Conservation (phyloP, 352 stramenopile species). For the Phytophthora europaea region DNA sequence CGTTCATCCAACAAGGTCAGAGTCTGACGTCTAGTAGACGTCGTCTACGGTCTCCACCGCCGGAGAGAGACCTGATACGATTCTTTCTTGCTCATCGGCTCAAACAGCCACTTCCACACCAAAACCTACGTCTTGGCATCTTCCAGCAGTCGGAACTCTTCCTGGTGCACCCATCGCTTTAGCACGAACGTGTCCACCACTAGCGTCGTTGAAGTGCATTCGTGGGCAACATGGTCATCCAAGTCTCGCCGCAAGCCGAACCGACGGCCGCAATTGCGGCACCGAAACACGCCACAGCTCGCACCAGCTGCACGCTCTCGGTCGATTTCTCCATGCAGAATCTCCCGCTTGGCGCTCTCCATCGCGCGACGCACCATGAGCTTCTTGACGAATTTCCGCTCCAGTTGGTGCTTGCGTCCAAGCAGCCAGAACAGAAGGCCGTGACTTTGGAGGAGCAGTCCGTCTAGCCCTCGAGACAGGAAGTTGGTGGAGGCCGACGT, state of each 20-base stretch:
- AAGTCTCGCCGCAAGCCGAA: conserved; percentile 51
- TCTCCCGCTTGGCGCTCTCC: conserved; percentile 38
- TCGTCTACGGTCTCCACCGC: not conserved
- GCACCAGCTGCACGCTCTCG: conserved; percentile 3
- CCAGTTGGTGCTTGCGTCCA: conserved; percentile 52
- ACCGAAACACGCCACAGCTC: conserved; percentile 29
- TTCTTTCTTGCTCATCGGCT: not conserved
- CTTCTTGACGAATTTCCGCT: conserved; percentile 68
- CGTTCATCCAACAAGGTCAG: not conserved
- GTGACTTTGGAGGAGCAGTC: conserved; percentile 52
- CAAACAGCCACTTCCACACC: too few species aligned
- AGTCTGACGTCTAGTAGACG: not conserved
- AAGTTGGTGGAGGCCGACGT: conserved; percentile 49
- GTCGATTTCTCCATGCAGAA: conserved; percentile 29
- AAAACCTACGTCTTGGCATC: conserved; percentile 14
- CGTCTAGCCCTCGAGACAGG: conserved; percentile 41
- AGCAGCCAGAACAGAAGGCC: conserved; percentile 60
- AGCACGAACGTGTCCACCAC: conserved; percentile 54
- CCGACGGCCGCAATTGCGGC: conserved; percentile 39
- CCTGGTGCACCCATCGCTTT: conserved; percentile 52
- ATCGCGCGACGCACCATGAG: conserved; percentile 43
- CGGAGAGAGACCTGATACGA: not conserved
- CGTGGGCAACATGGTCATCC: conserved; percentile 38
- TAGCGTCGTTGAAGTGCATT: conserved; percentile 25
- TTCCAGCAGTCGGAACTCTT: conserved; percentile 54